Conservation (phyloP, 1,284 basidiomycete genomes). For the Pseudozyma thailandica region DNA sequence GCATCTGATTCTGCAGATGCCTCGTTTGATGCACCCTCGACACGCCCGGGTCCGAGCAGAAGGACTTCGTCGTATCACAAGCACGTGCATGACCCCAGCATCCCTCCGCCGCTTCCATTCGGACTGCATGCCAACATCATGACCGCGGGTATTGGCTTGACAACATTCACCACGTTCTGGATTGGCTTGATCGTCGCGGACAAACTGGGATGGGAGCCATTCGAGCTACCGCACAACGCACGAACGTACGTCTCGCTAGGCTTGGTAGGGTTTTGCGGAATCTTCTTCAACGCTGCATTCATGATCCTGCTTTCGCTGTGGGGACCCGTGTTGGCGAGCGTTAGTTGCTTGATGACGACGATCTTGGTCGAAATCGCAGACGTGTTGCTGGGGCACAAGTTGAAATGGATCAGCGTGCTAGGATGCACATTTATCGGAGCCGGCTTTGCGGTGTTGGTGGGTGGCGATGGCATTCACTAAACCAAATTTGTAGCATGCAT, state of each 20-base stretch:
- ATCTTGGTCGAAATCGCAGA: constrained; percentile 62
- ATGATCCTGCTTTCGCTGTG: constrained; percentile 64
- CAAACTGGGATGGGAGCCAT: constrained; percentile 51
- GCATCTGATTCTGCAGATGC: constrained; percentile 7
- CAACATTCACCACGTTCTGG: constrained; percentile 60
- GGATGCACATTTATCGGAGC: constrained; percentile 60
- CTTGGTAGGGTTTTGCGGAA: constrained; percentile 54
- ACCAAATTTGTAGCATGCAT: too few relatives aligned
- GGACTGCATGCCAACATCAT: constrained; percentile 66
- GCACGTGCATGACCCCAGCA: constrained; percentile 18
- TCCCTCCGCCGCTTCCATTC: constrained; percentile 64
- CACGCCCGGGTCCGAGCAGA: constrained; percentile 16
- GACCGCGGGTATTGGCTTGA: constrained; percentile 64
- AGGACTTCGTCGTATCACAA: constrained; percentile 32
- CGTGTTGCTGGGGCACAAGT: constrained; percentile 53
- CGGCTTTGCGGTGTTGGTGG: constrained; percentile 58
- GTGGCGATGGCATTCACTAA: constrained; percentile 46
- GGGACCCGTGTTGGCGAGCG: constrained; percentile 65
- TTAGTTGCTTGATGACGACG: constrained; percentile 64
- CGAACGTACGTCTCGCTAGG: constrained; percentile 40
- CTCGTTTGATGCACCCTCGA: constrained; percentile 1
- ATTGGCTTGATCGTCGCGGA: constrained; percentile 56
- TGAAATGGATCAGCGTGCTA: constrained; percentile 55
- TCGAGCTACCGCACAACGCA: constrained; percentile 57
- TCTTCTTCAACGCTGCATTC: constrained; percentile 66